Conservation (phyloP, 2,329 filamentous ascomycete species). For the Colletotrichum salicis region DNA sequence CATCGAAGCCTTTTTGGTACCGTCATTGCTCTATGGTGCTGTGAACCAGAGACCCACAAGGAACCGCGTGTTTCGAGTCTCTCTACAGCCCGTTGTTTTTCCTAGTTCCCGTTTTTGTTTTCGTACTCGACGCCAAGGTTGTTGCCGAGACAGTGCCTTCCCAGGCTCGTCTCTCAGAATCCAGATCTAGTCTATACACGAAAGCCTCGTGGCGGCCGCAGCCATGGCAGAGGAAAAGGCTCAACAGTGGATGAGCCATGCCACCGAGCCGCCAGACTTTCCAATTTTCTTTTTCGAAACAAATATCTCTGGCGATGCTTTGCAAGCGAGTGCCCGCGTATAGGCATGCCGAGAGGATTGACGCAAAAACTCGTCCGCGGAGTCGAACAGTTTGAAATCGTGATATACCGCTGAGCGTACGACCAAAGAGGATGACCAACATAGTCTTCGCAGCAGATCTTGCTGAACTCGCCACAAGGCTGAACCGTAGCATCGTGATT, state of each 20-base stretch:
- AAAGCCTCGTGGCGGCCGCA: conserved; percentile 19
- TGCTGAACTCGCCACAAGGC: conserved; percentile 18
- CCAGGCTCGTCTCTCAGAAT: conserved; percentile 14
- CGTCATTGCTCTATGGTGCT: conserved; percentile 15
- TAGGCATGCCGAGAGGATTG: conserved; percentile 16
- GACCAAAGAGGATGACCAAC: conserved; percentile 24
- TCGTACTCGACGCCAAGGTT: conserved; percentile 14
- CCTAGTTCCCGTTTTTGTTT: conserved; percentile 9
- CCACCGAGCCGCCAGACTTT: conserved; percentile 12
- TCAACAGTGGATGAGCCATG: conserved; percentile 7
- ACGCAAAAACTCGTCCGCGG: background rate
- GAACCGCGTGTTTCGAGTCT: background rate
- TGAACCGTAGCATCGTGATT: conserved; percentile 35
- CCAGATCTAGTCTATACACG: conserved; percentile 36
- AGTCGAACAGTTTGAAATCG: conserved; percentile 6
- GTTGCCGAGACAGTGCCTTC: conserved; percentile 10
- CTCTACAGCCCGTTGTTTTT: conserved; percentile 6
- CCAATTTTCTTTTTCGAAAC: conserved; percentile 16
- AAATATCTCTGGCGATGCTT: conserved; percentile 21
- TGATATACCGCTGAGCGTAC: conserved; percentile 8
- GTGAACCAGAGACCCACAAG: background rate
- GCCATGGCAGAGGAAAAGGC: conserved; percentile 21
- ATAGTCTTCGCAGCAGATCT: conserved; percentile 22
- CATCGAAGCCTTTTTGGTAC: conserved; percentile 5
- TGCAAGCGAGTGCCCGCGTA: conserved; percentile 13